Base-by-base conservation (phyloP, 2,329 filamentous ascomycete species). In the Didymella lethalis region DNA sequence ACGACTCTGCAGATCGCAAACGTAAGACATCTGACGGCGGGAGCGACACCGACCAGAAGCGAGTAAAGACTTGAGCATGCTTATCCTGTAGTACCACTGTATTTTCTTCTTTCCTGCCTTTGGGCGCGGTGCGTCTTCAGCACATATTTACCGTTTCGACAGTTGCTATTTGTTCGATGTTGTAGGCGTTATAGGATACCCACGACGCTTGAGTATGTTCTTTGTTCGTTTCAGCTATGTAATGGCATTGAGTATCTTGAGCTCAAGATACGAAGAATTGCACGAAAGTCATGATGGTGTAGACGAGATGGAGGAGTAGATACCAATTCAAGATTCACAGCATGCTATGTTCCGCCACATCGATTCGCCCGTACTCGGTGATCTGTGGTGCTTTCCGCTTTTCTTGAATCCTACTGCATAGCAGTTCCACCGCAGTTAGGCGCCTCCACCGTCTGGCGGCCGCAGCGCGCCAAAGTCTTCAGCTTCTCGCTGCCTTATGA, bases 1-100 rank as follows among this genome's bases (percentile, higher is more conserved):
- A 81, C 47, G 78, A 80, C 43, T 66, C 70, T 32, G 68, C 68
- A 8, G 72, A 78, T 46, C 76, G 78, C 26, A 76, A 77, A 68
- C 76, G 75, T 64, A 79, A 76, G 69, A 78, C 72, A 59, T 73
- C 74, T 40, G 77, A 78, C 23, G 77, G 76, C 48, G 75, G 72
- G 23, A 75, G 74, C 8, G 75, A 78, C 48, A 69, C 69, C 28
- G 71, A 73, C 40, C 70, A 73, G 52, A 79, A 79, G 65, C 64
- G 75, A 48, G 64, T 74, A 50, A 79, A 78, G 59, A 70, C 71
- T 16, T 78, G 59, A 66, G 48, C 23, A 28, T 59, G 51, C 38
- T 36, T 51, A 41, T 18, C 52, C 32, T 60, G 57, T 60, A 60
- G 57, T 31, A 60, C 57, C 46, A 63, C 45, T 56, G 26, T 57